phyloP scores from a whole-genome alignment of 805 yeast genomes.

The Pichia nanzhaoensis region DNA sequence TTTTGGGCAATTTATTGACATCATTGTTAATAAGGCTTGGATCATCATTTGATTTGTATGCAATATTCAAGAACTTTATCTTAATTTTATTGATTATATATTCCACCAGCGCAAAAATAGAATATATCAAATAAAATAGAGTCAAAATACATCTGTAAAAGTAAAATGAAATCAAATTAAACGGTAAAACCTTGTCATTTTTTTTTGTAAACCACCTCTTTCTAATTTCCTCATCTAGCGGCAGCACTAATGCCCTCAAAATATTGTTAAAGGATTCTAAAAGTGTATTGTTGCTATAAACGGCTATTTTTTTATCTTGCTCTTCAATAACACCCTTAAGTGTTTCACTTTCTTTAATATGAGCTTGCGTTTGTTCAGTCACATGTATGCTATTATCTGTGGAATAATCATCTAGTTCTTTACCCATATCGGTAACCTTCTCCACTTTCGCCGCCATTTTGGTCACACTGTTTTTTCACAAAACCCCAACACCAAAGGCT shows the following conservation, averaged over 20 bases:
- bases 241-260: constrained; percentile 17
- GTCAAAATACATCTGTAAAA: constrained; percentile 46
- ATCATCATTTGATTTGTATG: constrained; percentile 65
- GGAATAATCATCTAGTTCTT: neutral
- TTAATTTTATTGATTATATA: constrained; percentile 44
- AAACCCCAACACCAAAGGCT: too few species aligned
- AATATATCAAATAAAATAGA: constrained; percentile 46
- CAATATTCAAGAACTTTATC: constrained; percentile 52
- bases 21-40: constrained; percentile 86
- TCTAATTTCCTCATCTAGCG: constrained; percentile 13
- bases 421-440: constrained; percentile 9
- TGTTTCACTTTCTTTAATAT: constrained; percentile 2
- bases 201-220: constrained; percentile 9
- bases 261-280: constrained; percentile 17
- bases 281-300: constrained; percentile 17
- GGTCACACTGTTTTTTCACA: neutral
- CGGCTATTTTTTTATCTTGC: constrained; percentile 2
- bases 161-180: constrained; percentile 22
- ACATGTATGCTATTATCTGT: constrained; percentile 1
- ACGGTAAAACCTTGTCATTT: constrained; percentile 1
- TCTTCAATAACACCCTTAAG: neutral
- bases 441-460: constrained; percentile 4
- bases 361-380: constrained; percentile 12
- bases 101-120: constrained; percentile 47
- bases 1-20: constrained; percentile 61